Evolutionary conservation across 2,329 filamentous ascomycete species (phyloP).

Genomic region (Arthrobotrys megalospora): DNA sequence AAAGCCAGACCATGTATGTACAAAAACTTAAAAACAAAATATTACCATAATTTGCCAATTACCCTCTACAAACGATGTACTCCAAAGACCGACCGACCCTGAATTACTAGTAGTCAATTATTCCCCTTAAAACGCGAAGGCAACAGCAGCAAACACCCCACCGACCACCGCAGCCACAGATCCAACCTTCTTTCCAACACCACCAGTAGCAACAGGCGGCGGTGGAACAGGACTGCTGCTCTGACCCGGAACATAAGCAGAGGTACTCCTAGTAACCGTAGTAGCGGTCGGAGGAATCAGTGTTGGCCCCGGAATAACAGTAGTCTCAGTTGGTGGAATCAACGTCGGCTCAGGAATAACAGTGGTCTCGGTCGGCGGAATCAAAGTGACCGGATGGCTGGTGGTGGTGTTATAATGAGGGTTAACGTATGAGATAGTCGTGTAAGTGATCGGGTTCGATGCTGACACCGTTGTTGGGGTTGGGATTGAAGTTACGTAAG

Average conservation of each 20-base stretch:
- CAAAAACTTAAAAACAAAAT: too few relatives aligned
- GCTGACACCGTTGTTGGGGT: background rate
- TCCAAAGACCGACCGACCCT: background rate
- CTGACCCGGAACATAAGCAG: constrained; percentile 14
- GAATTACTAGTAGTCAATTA: too few relatives aligned
- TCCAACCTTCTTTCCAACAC: background rate
- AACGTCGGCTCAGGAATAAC: constrained; percentile 25
- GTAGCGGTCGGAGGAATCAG: constrained; percentile 33
- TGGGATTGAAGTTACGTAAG: constrained; percentile 12
- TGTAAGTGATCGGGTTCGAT: constrained; percentile 22
- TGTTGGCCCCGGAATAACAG: background rate
- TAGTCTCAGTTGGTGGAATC: constrained; percentile 26
- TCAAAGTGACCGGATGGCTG: constrained; percentile 15
- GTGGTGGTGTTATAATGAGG: constrained; percentile 22
- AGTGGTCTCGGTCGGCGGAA: constrained; percentile 29
- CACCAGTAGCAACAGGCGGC: constrained; percentile 35
- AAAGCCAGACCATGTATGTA: too few relatives aligned
- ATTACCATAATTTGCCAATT: too few relatives aligned
- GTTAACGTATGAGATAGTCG: constrained; percentile 3
- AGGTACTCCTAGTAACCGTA: background rate
- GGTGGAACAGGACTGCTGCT: constrained; percentile 28
- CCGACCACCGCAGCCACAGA: constrained; percentile 6
- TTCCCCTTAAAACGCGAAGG: constrained; percentile 15
- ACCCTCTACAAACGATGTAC: too few relatives aligned
- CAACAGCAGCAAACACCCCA: constrained; percentile 6